Evolutionary conservation across 202 grass and related monocot genomes (phyloP).

Genomic region (Digitaria exilis): DNA sequence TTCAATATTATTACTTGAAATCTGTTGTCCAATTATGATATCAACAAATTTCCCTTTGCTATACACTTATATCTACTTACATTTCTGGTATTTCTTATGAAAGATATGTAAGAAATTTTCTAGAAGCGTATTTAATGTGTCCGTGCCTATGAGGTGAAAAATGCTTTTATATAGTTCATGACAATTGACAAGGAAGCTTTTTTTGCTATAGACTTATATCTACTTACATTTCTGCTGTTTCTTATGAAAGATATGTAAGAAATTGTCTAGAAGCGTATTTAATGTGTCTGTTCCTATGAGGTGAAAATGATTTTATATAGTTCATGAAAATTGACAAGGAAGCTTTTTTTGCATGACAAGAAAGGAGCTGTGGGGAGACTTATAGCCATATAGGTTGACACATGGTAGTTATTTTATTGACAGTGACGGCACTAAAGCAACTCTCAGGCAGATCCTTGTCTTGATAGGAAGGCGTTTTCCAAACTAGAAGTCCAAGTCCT

Average conservation of each 20-base stretch:
- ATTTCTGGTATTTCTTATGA: neutral
- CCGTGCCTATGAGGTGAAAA: neutral
- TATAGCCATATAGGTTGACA: neutral
- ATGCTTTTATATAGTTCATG: neutral
- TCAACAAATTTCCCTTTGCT: slow-evolving; percentile 11
- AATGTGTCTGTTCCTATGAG: neutral
- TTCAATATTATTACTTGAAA: neutral
- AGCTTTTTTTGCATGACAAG: neutral
- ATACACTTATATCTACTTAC: neutral
- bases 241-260: neutral
- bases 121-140: neutral
- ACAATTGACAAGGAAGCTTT: neutral
- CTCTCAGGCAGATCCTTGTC: neutral
- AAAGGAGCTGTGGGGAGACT: neutral
- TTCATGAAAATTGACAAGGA: neutral
- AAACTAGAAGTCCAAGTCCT: neutral
- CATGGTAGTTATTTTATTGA: slow-evolving; percentile 16
- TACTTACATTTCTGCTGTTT: neutral
- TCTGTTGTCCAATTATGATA: neutral
- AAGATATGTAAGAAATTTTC: neutral
- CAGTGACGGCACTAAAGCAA: neutral
- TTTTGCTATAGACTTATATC: too few species aligned
- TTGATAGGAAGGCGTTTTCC: slow-evolving; percentile 11
- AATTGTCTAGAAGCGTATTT: neutral
- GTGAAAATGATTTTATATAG: slow-evolving; percentile 11